A percentile compares a stretch with the other conserved stretches of the same genome.
These are phyloP conservation scores for Hyphopichia buzzinii DNA, from an alignment of 1,139 yeast species.

Conservation along the genomic window DNA sequence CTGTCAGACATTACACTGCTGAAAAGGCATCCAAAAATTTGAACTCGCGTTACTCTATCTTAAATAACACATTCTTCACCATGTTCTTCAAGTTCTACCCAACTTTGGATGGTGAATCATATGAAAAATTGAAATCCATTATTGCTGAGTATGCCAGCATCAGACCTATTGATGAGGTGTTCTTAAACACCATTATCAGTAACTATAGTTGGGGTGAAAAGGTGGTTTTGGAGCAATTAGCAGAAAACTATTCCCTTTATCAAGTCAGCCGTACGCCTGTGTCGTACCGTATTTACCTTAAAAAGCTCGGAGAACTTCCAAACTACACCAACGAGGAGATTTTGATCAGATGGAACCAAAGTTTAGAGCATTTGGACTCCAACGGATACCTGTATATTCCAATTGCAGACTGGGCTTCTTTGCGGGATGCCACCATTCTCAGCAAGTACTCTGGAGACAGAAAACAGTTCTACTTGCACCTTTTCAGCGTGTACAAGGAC, in stretches of 20 bases:
- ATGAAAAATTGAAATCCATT: conserved; percentile 54
- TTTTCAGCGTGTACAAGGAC: conserved; percentile 51
- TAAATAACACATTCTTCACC: conserved; percentile 67
- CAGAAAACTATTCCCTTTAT: conserved; percentile 59
- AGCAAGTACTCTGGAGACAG: conserved; percentile 43
- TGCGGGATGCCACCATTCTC: conserved; percentile 72
- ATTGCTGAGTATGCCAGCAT: conserved; percentile 57
- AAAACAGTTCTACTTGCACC: conserved; percentile 54
- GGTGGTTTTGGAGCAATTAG: conserved; percentile 60
- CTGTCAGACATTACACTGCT: conserved; percentile 54
- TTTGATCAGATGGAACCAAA: conserved; percentile 58
- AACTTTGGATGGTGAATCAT: conserved; percentile 53
- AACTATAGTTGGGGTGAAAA: conserved; percentile 71
- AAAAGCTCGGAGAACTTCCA: conserved; percentile 63
- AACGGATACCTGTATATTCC: conserved; percentile 63
- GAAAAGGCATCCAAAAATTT: conserved; percentile 25
- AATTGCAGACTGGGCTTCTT: conserved; percentile 85
- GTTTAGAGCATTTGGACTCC: conserved; percentile 52
- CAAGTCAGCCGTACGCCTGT: conserved; percentile 64
- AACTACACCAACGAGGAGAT: conserved; percentile 57
- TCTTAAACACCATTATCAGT: conserved; percentile 74
- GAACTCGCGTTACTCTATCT: conserved; percentile 62
- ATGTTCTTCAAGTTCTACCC: conserved; percentile 66
- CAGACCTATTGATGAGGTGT: conserved; percentile 67
- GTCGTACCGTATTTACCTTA: conserved; percentile 72